A percentile compares a stretch with the other conserved stretches of the same genome.
Evolutionary conservation across 768 basidiomycete genomes (phyloP).

Genomic region (Sporobolomyces phaffii): DNA sequence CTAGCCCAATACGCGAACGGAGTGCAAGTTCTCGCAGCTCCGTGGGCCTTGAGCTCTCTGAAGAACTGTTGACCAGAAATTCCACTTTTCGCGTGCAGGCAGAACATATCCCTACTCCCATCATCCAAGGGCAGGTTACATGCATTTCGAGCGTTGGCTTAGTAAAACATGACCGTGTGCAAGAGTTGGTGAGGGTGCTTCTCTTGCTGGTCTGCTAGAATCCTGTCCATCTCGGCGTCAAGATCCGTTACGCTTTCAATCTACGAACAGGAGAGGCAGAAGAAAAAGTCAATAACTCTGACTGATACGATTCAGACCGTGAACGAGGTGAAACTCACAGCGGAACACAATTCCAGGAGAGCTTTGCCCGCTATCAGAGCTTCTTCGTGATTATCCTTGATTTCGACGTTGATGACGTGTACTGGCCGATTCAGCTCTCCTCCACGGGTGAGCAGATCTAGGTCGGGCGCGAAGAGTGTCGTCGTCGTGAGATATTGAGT

Average conservation of each 20-base stretch:
- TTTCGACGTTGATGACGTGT: conserved; percentile 94
- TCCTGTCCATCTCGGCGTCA: conserved; percentile 82
- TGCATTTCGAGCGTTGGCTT: conserved; percentile 39
- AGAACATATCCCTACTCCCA: too few relatives aligned
- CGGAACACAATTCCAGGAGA: conserved; percentile 80
- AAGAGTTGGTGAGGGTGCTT: conserved; percentile 85
- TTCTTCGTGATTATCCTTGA: conserved; percentile 98
- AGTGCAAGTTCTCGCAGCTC: too few relatives aligned
- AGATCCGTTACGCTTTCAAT: conserved; percentile 79
- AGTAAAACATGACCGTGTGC: conserved; percentile 89
- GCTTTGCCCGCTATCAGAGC: conserved; percentile 92
- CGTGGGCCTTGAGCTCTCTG: too few relatives aligned
- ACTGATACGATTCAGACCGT: too few relatives aligned
- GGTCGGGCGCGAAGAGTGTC: neutral
- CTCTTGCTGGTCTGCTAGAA: conserved; percentile 76
- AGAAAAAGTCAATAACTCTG: too few relatives aligned
- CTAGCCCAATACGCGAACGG: too few relatives aligned
- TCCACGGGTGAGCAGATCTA: conserved; percentile 80
- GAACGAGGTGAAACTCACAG: conserved; percentile 57
- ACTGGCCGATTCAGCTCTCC: conserved; percentile 91
- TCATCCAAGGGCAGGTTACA: too few relatives aligned
- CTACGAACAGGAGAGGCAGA: too few relatives aligned
- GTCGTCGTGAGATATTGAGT: too few relatives aligned
- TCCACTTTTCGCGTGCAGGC: too few relatives aligned
- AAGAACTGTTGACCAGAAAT: too few relatives aligned